These are phyloP conservation scores for Remersonia thermophila DNA, from an alignment of 2,329 filamentous ascomycete genomes.

Conservation along the genomic window DNA sequence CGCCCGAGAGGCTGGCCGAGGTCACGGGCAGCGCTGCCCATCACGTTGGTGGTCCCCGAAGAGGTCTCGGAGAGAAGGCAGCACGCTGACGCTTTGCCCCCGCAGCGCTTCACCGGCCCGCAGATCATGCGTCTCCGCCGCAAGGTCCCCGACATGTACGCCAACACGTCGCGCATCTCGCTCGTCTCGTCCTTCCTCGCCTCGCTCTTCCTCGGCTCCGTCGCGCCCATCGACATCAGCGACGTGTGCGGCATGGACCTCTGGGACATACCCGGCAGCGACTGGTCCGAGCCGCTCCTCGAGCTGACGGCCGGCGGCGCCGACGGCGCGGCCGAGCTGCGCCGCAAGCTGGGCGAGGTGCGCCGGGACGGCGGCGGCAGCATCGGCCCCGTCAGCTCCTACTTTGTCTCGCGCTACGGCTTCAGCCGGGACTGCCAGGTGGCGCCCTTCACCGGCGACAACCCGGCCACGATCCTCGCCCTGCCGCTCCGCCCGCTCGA, in stretches of 20 bases:
- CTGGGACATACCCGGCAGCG: slow-evolving; percentile 70
- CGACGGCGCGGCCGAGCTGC: slow-evolving; percentile 48
- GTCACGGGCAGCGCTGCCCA: slow-evolving; percentile 87
- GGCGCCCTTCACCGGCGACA: slow-evolving; percentile 86
- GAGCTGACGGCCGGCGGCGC: slow-evolving; percentile 55
- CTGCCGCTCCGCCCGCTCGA: slow-evolving; percentile 78
- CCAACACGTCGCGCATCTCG: slow-evolving; percentile 70
- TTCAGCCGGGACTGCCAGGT: slow-evolving; percentile 66
- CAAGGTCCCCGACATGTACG: slow-evolving; percentile 70
- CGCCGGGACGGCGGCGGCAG: slow-evolving; percentile 67
- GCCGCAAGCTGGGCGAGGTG: slow-evolving; percentile 67
- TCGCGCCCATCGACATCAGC: slow-evolving; percentile 84
- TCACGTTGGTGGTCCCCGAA: slow-evolving; percentile 50
- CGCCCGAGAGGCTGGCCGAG: slow-evolving; percentile 55
- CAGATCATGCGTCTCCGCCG: slow-evolving; percentile 84
- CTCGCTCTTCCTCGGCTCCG: slow-evolving; percentile 70
- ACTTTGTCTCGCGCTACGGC: slow-evolving; percentile 69
- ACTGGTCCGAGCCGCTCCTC: slow-evolving; percentile 65
- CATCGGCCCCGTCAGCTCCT: slow-evolving; percentile 62
- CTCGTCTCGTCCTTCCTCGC: slow-evolving; percentile 93
- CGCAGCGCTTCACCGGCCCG: slow-evolving; percentile 84
- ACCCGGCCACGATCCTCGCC: slow-evolving; percentile 86
- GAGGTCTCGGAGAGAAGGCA: neutral
- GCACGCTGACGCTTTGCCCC: slow-evolving; percentile 5
- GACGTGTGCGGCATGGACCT: slow-evolving; percentile 96